Evolutionary conservation across 1,284 basidiomycete genomes (phyloP).

Genomic region (Papiliotrema laurentii): DNA sequence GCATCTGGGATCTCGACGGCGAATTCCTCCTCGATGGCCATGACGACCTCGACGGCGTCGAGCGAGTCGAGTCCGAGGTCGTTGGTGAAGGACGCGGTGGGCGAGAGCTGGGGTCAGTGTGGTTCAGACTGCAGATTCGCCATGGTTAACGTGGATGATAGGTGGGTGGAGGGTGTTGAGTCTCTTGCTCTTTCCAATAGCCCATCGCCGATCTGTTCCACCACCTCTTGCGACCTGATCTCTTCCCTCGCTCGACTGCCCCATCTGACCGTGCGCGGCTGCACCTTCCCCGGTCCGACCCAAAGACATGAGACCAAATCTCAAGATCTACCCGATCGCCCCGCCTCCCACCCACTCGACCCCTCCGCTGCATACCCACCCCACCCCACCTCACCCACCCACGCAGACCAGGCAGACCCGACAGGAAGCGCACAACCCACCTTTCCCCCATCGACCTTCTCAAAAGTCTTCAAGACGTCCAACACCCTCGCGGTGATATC

Average conservation of each 20-base stretch:
- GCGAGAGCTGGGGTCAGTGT: conserved; percentile 76
- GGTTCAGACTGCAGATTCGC: no score
- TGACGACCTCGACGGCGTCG: conserved; percentile 97
- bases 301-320: no score
- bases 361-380: no score
- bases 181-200: no score
- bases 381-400: background rate
- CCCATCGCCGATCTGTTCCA: no score
- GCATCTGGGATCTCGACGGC: conserved; percentile 77
- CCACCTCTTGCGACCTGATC: background rate
- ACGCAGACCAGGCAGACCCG: background rate
- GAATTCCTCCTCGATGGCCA: conserved; percentile 97
- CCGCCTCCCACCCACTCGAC: no score
- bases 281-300: background rate
- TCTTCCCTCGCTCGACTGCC: background rate
- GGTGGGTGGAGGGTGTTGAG: no score
- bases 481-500: conserved; percentile 77
- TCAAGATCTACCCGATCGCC: no score
- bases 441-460: conserved; percentile 86
- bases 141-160: no score
- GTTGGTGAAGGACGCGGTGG: conserved; percentile 69
- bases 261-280: background rate
- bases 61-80: conserved; percentile 96
- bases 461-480: conserved; percentile 88
- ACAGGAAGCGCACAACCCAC: no score